These are phyloP conservation scores for Hypholoma sublateritium DNA, from an alignment of 768 basidiomycete genomes.

Conservation along the genomic window DNA sequence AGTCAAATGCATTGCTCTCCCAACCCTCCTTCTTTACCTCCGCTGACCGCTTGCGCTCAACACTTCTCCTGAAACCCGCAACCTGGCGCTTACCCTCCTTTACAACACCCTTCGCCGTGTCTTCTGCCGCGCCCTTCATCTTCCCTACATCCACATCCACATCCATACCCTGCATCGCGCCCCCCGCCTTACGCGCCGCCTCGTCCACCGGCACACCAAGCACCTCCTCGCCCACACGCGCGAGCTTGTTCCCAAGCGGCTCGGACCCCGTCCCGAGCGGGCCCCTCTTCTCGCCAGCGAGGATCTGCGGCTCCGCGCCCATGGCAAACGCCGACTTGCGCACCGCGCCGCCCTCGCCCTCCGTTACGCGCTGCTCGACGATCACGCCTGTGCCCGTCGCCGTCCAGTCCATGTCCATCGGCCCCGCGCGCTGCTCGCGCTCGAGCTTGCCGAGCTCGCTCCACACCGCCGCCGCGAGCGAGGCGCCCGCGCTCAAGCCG, in stretches of 20 bases:
- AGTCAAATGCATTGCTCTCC: constrained; percentile 50
- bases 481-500: constrained; percentile 48
- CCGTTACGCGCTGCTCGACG: constrained; percentile 42
- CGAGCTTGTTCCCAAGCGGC: constrained; percentile 34
- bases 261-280: constrained; percentile 58
- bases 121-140: constrained; percentile 19
- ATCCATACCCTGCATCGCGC: constrained; percentile 10
- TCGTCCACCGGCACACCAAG: constrained; percentile 24
- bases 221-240: constrained; percentile 29
- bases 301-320: constrained; percentile 74
- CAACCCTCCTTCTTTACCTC: constrained; percentile 44
- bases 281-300: constrained; percentile 66
- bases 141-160: constrained; percentile 29
- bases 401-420: constrained; percentile 40
- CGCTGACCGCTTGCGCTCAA: constrained; percentile 36
- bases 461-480: constrained; percentile 63
- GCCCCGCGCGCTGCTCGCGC: constrained; percentile 32
- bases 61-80: constrained; percentile 41
- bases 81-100: constrained; percentile 36
- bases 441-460: constrained; percentile 65
- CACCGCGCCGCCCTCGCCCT: constrained; percentile 18
- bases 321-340: constrained; percentile 49
- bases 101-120: constrained; percentile 25
- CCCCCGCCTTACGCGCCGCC: constrained; percentile 1
- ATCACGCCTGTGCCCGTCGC: constrained; percentile 68